Base-by-base conservation (phyloP, 352 stramenopile species). In the Phytophthora hybrid region DNA sequence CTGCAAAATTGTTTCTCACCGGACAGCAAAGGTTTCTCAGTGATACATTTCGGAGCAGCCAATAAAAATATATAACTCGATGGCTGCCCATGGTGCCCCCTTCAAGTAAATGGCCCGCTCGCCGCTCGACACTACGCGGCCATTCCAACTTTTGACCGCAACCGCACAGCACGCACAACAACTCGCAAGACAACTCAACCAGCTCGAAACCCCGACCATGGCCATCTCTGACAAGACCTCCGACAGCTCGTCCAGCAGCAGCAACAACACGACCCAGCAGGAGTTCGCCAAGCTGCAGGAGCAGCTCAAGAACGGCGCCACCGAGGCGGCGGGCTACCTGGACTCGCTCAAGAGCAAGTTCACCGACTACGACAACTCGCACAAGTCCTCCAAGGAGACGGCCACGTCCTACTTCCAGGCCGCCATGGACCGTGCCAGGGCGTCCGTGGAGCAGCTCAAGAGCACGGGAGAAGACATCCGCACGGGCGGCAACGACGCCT, bases 341-440 rank as follows among this genome's bases (percentile, higher is more conserved):
- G 64, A 78, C 52, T 81, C 71, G 23, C 75, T 87, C 59, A 82
- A 79, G 68, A 67, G 37, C 61, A 83, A 82, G 62, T 73, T 86
- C 34, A 44, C 64, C 29, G 72, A 81, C 60, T 84, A 85, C 56
- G 79, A 89, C 59, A 74, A 64, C n/a, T 68, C 79, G 26, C 59
- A 88, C 77, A 74, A 78, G 21, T 73, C 74, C 0, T 76, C 76
- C 4, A 71, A 67, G 18, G 77, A 84, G 34, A 77, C 75, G 29
- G 59, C 77, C 53, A 76, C 77, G 44, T 70, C 76, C 23, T 84
- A 75, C 60, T 80, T 87, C 52, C 65, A 84, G 49, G 18, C 63
- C 26, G 77, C 74, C 19, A 81, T 85, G 61, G 80, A 85, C 53
- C 39, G 46, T 1, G 75, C 75, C 31, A 74, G 52, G 9, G 59